Evolutionary conservation across 331 rosid genomes (phyloP), one percentile per base, ranked within the genome.

Genomic region (Malus hybrid): DNA sequence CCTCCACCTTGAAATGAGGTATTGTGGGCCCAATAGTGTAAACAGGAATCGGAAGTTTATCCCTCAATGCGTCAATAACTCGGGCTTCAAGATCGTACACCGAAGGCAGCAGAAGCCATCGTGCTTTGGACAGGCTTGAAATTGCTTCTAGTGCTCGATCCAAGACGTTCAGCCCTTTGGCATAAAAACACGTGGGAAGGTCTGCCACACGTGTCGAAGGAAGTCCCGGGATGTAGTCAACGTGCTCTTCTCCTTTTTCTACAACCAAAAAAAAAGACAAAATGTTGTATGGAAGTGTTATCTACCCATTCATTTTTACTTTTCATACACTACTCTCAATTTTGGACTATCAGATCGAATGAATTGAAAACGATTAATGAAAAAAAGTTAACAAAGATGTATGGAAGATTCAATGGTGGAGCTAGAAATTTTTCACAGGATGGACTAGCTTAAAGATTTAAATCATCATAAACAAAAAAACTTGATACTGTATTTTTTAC

Each of bases 61-160:
- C 19, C 68, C 62, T 84, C 11, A 86, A 39, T 7, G 7, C 78
- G 50, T 86, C 85, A 9, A 84, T 80, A 48, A 62, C 82, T 32
- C 31, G 73, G 28, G 86, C 42, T 75, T 88, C 93, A 3, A 86
- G 83, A 80, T 86, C 88, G 9, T 82, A 79, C 16, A 82, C 80
- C 34, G 87, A 84, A 64, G 85, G 15, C 60, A 82, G 59, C 31
- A 80, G 14, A 22, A 80, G 80, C 32, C 42, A 75, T 10, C 70
- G 77, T 16, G 77, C 80, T 75, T 75, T 80, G 64, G 78, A 2
- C 27, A 76, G 2, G 4, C 2, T 19, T 3, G 65, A 11, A 32
- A 52, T 14, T 1, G 32, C 32, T 54, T 71, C 50, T 19, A 54
- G 34, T 1, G 75, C 75, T 31, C 20, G 31, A 32, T 71, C 65